These are phyloP conservation scores for Ophidiomyces ophidiicola DNA, from an alignment of 2,329 filamentous ascomycete genomes.

Conservation along the genomic window DNA sequence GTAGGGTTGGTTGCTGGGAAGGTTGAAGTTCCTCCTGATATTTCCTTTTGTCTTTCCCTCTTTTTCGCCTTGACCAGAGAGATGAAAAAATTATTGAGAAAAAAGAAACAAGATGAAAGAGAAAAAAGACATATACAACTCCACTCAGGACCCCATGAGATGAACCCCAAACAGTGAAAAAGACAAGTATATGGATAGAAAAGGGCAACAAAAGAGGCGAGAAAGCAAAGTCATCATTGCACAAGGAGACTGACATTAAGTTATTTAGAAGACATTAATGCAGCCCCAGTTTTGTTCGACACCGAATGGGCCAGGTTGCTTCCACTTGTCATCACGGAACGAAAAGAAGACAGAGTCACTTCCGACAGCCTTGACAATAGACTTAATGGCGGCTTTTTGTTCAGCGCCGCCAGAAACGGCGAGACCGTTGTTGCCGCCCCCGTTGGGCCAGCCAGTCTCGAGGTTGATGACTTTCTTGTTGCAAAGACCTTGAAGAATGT, in stretches of 20 bases:
- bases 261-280: conserved; percentile 36
- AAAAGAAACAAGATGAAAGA: background rate
- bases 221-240: conserved; percentile 1
- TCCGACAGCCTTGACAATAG: conserved; percentile 56
- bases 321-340: conserved; percentile 70
- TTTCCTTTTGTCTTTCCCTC: background rate
- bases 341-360: conserved; percentile 68
- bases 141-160: background rate
- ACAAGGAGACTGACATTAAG: background rate
- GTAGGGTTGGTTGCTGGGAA: too few species aligned
- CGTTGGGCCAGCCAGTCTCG: conserved; percentile 80
- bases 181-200: background rate
- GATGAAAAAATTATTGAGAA: too few species aligned
- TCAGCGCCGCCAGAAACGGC: conserved; percentile 55
- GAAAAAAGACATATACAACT: background rate
- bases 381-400: conserved; percentile 60
- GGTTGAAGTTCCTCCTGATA: background rate
- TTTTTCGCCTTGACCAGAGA: background rate
- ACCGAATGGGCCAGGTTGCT: conserved; percentile 52
- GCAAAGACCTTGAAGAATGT: conserved; percentile 59
- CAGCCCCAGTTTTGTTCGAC: conserved; percentile 78
- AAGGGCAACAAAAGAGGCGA: background rate
- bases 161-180: background rate
- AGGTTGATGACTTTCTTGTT: conserved; percentile 57
- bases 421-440: conserved; percentile 56